These are phyloP conservation scores for Leucoagaricus sp. DNA, from an alignment of 1,284 basidiomycete species.

Conservation along the genomic window DNA sequence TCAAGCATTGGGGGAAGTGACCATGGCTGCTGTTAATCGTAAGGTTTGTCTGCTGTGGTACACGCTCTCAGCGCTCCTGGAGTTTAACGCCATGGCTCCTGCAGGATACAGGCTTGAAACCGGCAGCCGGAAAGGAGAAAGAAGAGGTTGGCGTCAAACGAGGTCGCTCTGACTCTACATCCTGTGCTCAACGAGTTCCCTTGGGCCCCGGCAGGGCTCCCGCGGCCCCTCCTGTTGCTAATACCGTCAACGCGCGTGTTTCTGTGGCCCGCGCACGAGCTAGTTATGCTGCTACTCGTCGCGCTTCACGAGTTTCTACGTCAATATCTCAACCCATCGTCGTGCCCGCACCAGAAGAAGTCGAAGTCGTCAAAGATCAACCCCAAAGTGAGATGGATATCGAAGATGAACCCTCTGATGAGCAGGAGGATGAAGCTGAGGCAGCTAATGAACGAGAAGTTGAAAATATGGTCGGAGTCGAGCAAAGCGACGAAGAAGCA, in stretches of 20 bases:
- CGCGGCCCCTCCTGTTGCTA: slow-evolving; percentile 39
- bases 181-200: slow-evolving; percentile 65
- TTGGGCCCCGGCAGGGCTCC: slow-evolving; percentile 56
- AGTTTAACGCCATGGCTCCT: slow-evolving; percentile 13
- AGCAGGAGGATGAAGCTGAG: slow-evolving; percentile 34
- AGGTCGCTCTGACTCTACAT: slow-evolving; percentile 60
- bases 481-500: slow-evolving; percentile 47
- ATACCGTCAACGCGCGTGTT: slow-evolving; percentile 39
- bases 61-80: slow-evolving; percentile 4
- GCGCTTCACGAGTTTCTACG: slow-evolving; percentile 37
- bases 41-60: slow-evolving; percentile 51
- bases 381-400: slow-evolving; percentile 54
- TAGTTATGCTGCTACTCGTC: slow-evolving; percentile 38
- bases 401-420: slow-evolving; percentile 47
- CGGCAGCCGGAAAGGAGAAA: slow-evolving; percentile 50
- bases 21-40: slow-evolving; percentile 68
- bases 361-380: slow-evolving; percentile 36
- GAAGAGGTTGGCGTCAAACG: slow-evolving; percentile 63
- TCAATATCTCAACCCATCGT: slow-evolving; percentile 28
- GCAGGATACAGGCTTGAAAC: slow-evolving; percentile 45
- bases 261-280: slow-evolving; percentile 40
- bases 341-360: slow-evolving; percentile 37
- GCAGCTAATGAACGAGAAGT: slow-evolving; percentile 55
- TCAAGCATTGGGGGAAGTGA: slow-evolving; percentile 72
- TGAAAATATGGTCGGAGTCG: slow-evolving; percentile 55